These are phyloP conservation scores for Sugiyamaella paludigena DNA, from an alignment of 1,139 yeast genomes.

Conservation along the genomic window DNA sequence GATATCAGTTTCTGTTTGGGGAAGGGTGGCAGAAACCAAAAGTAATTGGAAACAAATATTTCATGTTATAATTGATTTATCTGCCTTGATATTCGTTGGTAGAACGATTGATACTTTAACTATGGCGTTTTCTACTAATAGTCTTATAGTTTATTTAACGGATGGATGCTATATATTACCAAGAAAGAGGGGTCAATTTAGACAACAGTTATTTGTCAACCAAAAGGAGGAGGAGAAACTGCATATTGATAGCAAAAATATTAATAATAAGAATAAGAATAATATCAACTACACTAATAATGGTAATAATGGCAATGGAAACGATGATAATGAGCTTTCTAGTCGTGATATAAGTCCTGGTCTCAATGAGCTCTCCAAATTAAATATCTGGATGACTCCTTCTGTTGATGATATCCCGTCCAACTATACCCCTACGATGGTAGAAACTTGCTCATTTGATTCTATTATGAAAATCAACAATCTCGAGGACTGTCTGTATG, in stretches of 20 bases:
- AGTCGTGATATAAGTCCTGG: constrained; percentile 1
- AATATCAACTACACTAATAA: too few relatives aligned
- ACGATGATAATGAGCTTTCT: neutral
- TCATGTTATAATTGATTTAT: constrained; percentile 20
- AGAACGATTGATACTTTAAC: constrained; percentile 24
- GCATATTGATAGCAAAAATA: too few relatives aligned
- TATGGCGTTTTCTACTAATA: constrained; percentile 31
- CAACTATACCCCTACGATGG: constrained; percentile 2
- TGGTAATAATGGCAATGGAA: neutral
- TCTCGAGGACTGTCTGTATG: constrained; percentile 44
- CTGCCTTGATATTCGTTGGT: constrained; percentile 26
- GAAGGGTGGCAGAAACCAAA: constrained; percentile 10
- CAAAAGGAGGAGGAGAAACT: too few relatives aligned
- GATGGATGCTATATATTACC: constrained; percentile 42
- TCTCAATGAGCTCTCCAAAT: neutral
- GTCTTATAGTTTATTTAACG: constrained; percentile 38
- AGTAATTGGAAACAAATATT: constrained; percentile 18
- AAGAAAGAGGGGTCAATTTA: neutral
- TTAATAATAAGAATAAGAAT: neutral
- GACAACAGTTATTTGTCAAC: too few relatives aligned
- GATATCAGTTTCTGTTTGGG: constrained; percentile 22
- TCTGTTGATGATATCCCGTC: neutral
- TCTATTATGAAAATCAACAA: constrained; percentile 48
- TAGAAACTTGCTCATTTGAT: constrained; percentile 39
- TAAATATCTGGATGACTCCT: neutral